Evolutionary conservation across 257 asterid genomes (phyloP).

Genomic region (Przewalskia tangutica): DNA sequence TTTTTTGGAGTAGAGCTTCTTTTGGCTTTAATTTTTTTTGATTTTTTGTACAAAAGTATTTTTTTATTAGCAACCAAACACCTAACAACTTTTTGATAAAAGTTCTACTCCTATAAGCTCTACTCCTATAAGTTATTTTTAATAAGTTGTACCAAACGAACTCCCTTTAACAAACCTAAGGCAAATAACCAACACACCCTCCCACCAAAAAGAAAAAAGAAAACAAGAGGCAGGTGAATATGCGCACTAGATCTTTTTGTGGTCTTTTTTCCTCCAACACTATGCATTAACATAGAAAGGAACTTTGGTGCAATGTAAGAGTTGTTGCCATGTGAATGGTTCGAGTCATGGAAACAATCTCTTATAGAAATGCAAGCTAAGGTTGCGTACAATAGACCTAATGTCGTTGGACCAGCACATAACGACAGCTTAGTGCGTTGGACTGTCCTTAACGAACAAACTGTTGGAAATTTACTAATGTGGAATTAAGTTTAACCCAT

Average conservation of each 20-base stretch:
- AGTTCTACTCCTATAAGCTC: no score
- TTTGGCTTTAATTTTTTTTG: no score
- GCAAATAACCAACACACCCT: not conserved
- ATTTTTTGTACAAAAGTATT: no score
- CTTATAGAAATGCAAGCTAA: not conserved
- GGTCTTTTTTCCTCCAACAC: not conserved
- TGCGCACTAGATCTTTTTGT: not conserved
- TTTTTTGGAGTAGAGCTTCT: no score
- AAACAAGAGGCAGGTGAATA: not conserved
- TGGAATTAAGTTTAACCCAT: no score
- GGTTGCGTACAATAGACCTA: not conserved
- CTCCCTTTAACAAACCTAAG: not conserved
- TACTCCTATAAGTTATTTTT: no score
- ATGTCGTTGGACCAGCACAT: not conserved
- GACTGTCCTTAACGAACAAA: not conserved
- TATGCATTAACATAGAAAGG: not conserved
- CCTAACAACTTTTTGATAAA: no score
- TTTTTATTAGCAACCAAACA: no score
- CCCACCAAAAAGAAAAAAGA: not conserved
- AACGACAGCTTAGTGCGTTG: not conserved
- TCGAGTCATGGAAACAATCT: not conserved
- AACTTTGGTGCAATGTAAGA: not conserved
- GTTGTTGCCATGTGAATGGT: not conserved
- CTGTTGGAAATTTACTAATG: no score
- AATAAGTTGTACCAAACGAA: no score